Evolutionary conservation across 768 basidiomycete species (phyloP).

Genomic region (Suillus clintonianus): DNA sequence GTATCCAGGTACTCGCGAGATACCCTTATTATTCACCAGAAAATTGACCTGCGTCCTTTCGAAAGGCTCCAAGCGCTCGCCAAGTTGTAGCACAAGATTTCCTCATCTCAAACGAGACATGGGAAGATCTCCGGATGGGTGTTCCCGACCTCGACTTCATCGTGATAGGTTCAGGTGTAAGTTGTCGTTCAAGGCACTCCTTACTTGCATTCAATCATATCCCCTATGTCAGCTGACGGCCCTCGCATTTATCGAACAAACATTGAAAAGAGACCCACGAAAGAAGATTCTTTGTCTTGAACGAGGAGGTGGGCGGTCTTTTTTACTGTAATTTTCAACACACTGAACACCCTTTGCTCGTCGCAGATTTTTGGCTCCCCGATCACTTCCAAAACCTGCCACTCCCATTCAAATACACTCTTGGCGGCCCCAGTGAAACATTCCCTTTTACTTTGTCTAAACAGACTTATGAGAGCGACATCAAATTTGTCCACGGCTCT

Average conservation of each 20-base stretch:
- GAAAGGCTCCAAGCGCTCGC: neutral
- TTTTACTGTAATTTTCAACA: neutral
- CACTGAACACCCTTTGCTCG: neutral
- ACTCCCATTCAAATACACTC: neutral
- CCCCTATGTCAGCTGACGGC: slow-evolving; percentile 1
- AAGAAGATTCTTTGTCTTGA: slow-evolving; percentile 17
- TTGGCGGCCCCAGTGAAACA: slow-evolving; percentile 3
- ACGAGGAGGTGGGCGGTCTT: slow-evolving; percentile 13
- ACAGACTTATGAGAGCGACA: neutral
- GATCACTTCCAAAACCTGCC: slow-evolving; percentile 2
- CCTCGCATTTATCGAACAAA: slow-evolving; percentile 18
- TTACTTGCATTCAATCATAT: neutral
- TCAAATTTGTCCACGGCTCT: slow-evolving; percentile 15
- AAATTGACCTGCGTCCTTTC: neutral
- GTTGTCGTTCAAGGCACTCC: neutral
- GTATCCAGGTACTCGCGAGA: neutral
- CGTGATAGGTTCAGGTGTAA: neutral
- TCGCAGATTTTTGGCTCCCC: neutral
- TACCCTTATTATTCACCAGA: neutral
- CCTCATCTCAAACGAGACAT: neutral
- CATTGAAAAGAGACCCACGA: slow-evolving; percentile 14
- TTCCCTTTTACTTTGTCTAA: slow-evolving; percentile 2
- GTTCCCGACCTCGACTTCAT: neutral
- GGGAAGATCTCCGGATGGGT: neutral
- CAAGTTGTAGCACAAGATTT: neutral